phyloP scores from a whole-genome alignment of 208 protist genomes.

The Acanthamoeba lenticulata region DNA sequence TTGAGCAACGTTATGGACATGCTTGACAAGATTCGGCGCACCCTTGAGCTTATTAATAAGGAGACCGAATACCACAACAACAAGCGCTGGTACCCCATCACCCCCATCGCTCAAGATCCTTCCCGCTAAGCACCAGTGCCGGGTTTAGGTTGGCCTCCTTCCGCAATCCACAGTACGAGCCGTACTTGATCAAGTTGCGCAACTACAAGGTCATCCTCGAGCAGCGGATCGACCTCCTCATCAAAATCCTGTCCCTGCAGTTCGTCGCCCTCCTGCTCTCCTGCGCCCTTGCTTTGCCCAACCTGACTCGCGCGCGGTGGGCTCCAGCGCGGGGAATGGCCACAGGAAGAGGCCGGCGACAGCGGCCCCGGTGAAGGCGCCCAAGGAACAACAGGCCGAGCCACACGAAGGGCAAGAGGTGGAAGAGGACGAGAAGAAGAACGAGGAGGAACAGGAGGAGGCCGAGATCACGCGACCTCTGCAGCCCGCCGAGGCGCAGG shows the following conservation, averaged over 20 bases:
- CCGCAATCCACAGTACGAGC: conserved; percentile 8
- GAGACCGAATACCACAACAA: conserved; percentile 55
- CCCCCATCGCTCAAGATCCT: background rate
- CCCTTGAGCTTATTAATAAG: conserved; percentile 15
- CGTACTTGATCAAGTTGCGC: conserved; percentile 20
- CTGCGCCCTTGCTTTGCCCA: too few relatives aligned
- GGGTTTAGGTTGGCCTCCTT: background rate
- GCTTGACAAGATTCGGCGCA: conserved; percentile 61
- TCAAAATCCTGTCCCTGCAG: conserved; percentile 56
- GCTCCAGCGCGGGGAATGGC: too few relatives aligned
- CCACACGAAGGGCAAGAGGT: too few relatives aligned
- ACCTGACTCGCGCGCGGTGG: too few relatives aligned
- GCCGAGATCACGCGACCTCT: too few relatives aligned
- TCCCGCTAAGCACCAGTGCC: background rate
- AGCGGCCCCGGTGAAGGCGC: too few relatives aligned
- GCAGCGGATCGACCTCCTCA: conserved; percentile 40
- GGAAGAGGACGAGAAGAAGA: too few relatives aligned
- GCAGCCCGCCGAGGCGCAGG: too few relatives aligned
- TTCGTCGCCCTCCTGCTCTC: too few relatives aligned
- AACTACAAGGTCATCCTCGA: conserved; percentile 33
- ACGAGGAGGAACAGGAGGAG: too few relatives aligned
- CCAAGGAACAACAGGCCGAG: too few relatives aligned
- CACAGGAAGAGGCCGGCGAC: too few relatives aligned
- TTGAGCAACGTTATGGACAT: conserved; percentile 39
- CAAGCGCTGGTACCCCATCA: background rate